Evolutionary conservation across 805 yeast genomes (phyloP).

Genomic region (Myxozyma neglecta): DNA sequence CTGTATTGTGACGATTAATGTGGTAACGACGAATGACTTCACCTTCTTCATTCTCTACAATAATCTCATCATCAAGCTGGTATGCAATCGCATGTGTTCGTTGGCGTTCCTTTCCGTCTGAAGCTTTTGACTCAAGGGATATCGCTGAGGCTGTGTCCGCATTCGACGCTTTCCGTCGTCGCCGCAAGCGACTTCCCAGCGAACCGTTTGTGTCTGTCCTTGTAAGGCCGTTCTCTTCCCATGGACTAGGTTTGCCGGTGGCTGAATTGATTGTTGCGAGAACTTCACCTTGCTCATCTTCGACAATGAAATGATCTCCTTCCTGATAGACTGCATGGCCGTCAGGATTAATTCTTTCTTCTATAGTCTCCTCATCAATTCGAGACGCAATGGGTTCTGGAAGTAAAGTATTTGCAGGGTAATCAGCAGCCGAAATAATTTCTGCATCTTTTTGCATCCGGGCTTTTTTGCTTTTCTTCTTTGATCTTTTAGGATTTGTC

Average conservation of each 20-base stretch:
- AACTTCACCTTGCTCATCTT: slow-evolving; percentile 82
- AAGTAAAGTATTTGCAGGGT: slow-evolving; percentile 15
- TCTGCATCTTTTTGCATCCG: background rate
- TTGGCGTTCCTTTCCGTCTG: background rate
- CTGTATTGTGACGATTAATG: slow-evolving; percentile 57
- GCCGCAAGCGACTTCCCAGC: background rate
- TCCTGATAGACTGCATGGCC: slow-evolving; percentile 58
- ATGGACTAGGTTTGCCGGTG: slow-evolving; percentile 18
- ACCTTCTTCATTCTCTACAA: slow-evolving; percentile 89
- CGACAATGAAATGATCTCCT: slow-evolving; percentile 69
- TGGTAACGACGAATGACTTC: slow-evolving; percentile 82
- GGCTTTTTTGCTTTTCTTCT: background rate
- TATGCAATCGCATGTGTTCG: slow-evolving; percentile 61
- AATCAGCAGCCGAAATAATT: slow-evolving; percentile 12
- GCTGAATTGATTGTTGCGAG: slow-evolving; percentile 45
- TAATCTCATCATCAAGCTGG: slow-evolving; percentile 70
- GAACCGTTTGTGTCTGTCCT: background rate
- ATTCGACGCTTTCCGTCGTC: background rate
- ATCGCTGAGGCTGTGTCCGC: background rate
- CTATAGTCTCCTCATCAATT: slow-evolving; percentile 24
- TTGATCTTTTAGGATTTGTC: slow-evolving; percentile 11
- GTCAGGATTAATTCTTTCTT: slow-evolving; percentile 23
- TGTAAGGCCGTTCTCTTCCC: slow-evolving; percentile 6
- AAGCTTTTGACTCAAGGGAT: background rate
- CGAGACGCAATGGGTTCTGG: slow-evolving; percentile 7